These are phyloP conservation scores for Sporisorium scitamineum DNA, from an alignment of 1,284 basidiomycete genomes.

Conservation along the genomic window DNA sequence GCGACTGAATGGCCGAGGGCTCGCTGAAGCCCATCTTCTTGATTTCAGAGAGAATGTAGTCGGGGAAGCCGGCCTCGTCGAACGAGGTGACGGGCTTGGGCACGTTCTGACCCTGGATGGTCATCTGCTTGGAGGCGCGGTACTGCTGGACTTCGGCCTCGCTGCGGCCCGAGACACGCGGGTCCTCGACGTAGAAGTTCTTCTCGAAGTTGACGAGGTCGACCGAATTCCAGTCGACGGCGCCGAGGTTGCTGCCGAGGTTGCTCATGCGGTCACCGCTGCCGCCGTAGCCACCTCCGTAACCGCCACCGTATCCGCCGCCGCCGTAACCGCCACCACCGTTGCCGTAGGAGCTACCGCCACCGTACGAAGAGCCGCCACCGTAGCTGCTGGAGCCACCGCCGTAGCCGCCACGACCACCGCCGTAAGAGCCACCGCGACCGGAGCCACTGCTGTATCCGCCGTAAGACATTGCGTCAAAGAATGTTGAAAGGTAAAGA, in stretches of 20 bases:
- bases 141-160: slow-evolving; percentile 91
- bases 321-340: slow-evolving; percentile 70
- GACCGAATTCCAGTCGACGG: slow-evolving; percentile 82
- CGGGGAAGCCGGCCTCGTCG: slow-evolving; percentile 94
- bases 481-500: not conserved
- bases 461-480: slow-evolving; percentile 57
- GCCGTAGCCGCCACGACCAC: slow-evolving; percentile 41
- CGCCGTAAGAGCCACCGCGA: slow-evolving; percentile 42
- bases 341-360: slow-evolving; percentile 62
- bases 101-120: slow-evolving; percentile 88
- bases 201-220: slow-evolving; percentile 80
- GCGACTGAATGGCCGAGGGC: slow-evolving; percentile 96
- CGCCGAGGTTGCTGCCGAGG: slow-evolving; percentile 84
- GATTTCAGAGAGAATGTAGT: slow-evolving; percentile 94
- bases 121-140: slow-evolving; percentile 84
- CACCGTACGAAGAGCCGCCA: slow-evolving; percentile 55
- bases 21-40: slow-evolving; percentile 88
- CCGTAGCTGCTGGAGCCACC: slow-evolving; percentile 38
- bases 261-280: slow-evolving; percentile 82
- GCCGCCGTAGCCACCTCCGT: slow-evolving; percentile 48
- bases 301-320: slow-evolving; percentile 43
- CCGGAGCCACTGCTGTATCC: slow-evolving; percentile 49
- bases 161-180: slow-evolving; percentile 80
- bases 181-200: slow-evolving; percentile 97
- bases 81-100: slow-evolving; percentile 92